These are phyloP conservation scores for Haplosporangium gracile DNA, from an alignment of 192 early-diverging fungal species.

Conservation along the genomic window DNA sequence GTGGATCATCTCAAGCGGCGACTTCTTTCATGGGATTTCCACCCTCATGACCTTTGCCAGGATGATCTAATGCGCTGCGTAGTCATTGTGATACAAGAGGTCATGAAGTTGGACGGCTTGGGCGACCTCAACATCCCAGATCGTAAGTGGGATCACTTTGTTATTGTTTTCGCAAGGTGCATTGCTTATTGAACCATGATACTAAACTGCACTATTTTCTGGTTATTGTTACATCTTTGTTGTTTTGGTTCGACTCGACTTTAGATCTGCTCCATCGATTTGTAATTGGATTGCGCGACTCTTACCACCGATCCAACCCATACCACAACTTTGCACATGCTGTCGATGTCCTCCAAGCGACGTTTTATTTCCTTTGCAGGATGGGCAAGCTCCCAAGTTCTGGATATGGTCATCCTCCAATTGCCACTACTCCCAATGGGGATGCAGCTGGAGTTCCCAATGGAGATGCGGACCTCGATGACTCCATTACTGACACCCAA, in stretches of 20 bases:
- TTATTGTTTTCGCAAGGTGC: not conserved
- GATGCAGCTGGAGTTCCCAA: not conserved
- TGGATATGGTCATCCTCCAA: slow-evolving; percentile 34
- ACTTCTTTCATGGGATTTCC: slow-evolving; percentile 78
- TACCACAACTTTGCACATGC: slow-evolving; percentile 98
- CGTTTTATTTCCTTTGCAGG: slow-evolving; percentile 83
- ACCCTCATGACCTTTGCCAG: slow-evolving; percentile 73
- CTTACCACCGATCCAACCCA: slow-evolving; percentile 78
- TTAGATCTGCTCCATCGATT: slow-evolving; percentile 65
- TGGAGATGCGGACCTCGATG: not conserved
- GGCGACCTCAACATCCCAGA: slow-evolving; percentile 70
- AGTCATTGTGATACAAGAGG: slow-evolving; percentile 77
- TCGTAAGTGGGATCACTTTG: slow-evolving; percentile 37
- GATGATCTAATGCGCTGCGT: slow-evolving; percentile 78
- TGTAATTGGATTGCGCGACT: slow-evolving; percentile 65
- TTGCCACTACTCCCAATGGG: not conserved
- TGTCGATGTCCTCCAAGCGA: slow-evolving; percentile 93
- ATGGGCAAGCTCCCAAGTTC: slow-evolving; percentile 65
- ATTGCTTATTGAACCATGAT: not conserved
- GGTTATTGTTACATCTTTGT: not conserved
- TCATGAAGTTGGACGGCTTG: slow-evolving; percentile 65
- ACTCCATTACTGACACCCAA: not conserved
- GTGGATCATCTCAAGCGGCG: slow-evolving; percentile 63
- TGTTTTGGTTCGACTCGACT: slow-evolving; percentile 13
- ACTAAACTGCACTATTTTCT: not conserved